Conservation (phyloP, 1,139 yeast species). For the Blastobotrys serpentis region DNA sequence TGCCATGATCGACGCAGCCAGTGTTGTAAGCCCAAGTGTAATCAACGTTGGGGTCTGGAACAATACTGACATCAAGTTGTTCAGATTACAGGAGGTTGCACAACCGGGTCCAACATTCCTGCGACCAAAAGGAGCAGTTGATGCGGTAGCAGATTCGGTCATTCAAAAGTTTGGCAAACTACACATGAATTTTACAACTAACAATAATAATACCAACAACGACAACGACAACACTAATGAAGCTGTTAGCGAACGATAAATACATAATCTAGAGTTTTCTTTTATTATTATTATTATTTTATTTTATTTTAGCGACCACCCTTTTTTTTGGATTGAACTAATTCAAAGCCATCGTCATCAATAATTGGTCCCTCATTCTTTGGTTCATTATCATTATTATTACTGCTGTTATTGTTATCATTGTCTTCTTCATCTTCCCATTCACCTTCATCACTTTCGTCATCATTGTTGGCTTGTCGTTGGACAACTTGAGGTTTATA, state of each 20-base stretch:
- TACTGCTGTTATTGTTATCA: constrained; percentile 11
- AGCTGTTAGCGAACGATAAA: not conserved
- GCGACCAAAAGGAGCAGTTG: constrained; percentile 48
- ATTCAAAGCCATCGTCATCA: constrained; percentile 92
- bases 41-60: constrained; percentile 51
- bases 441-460: constrained; percentile 47
- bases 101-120: constrained; percentile 45
- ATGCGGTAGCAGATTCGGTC: constrained; percentile 52
- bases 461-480: constrained; percentile 46
- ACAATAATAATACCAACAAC: constrained; percentile 3
- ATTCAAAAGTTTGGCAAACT: constrained; percentile 31
- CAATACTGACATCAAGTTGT: constrained; percentile 59
- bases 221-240: not conserved
- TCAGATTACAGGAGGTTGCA: constrained; percentile 49
- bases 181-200: constrained; percentile 6
- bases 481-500: constrained; percentile 36
- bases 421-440: constrained; percentile 44
- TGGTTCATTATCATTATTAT: constrained; percentile 41
- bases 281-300: not conserved
- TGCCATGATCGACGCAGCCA: constrained; percentile 21
- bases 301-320: constrained; percentile 10
- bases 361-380: constrained; percentile 61
- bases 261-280: not conserved
- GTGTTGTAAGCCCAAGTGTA: constrained; percentile 21
- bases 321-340: constrained; percentile 51